Conservation (phyloP, 768 basidiomycete genomes). For the Hygrophorus russula region DNA sequence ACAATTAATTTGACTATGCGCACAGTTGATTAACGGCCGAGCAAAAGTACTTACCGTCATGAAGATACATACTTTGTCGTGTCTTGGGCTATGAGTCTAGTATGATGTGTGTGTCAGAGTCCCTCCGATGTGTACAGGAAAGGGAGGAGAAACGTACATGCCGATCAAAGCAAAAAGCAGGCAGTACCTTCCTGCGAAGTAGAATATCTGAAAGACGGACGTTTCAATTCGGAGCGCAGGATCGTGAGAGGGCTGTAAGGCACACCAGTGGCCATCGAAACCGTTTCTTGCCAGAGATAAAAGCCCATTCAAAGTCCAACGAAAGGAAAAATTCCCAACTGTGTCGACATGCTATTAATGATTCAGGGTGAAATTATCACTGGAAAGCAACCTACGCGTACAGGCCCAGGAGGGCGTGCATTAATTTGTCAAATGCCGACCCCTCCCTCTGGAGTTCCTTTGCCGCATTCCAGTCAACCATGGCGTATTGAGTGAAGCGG, state of each 20-base stretch:
- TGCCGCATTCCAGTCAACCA: conserved; percentile 46
- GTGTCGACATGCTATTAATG: neutral
- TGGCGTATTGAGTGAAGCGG: conserved; percentile 12
- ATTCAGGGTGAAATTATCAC: neutral
- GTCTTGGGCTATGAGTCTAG: conserved; percentile 42
- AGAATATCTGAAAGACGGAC: conserved; percentile 38
- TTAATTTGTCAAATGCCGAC: conserved; percentile 36
- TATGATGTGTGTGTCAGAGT: neutral
- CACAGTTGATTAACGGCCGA: neutral
- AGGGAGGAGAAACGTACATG: conserved; percentile 35
- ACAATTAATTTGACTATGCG: conserved; percentile 43
- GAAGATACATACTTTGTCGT: conserved; percentile 23
- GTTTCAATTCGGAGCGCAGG: neutral
- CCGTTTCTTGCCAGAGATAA: conserved; percentile 39
- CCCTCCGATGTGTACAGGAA: neutral
- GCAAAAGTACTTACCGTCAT: neutral
- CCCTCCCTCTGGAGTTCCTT: conserved; percentile 35
- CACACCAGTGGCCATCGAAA: conserved; percentile 63
- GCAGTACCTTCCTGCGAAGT: conserved; percentile 59
- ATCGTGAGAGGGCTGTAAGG: neutral
- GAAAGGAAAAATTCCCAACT: conserved; percentile 60
- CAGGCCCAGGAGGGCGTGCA: conserved; percentile 46
- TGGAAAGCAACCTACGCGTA: conserved; percentile 30
- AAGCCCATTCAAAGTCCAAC: conserved; percentile 50
- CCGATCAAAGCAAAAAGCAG: conserved; percentile 55